Base-by-base conservation (phyloP, 73 alveolate genomes). In the Blepharisma stoltei region DNA sequence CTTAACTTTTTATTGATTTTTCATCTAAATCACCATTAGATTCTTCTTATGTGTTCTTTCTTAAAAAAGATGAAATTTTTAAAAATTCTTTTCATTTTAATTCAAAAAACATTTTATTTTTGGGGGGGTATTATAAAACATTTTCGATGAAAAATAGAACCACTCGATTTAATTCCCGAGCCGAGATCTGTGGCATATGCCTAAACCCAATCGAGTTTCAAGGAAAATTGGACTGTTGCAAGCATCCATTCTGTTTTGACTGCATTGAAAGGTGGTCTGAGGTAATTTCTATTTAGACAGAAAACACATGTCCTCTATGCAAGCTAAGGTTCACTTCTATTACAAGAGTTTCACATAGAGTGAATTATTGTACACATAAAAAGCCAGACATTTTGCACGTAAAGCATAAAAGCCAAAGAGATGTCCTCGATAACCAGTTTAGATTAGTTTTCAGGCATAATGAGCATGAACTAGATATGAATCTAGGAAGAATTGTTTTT, bases 261-360 rank as follows among this genome's bases (percentile, higher is more conserved):
- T 60, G 73, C 23, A 60, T 60, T 9, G 18, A 60, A n/a, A 14
- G 23, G 18, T 60, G 73, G 73, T 14, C 73, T 18, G 45, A 14
- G 23, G 73, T 60, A 60, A 60, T 60, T n/a, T 18, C 45, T 60
- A 60, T 14, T 14, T 25, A 60, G 73, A 60, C 45, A 20, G 73
- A 60, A 60, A 60, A 60, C 45, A 60, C 73, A 8, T 60, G 73
- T 25, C 73, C 73, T 60, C 38, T 60, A 14, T 60, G 73, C 23
- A 60, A 60, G 23, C n/a, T 25, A 4, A 60, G 73, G 4, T 60
- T 60, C 73, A 20, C 11, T 18, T 14, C 14, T 14, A 60, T 60
- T 38, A 60, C 73, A n/a, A 60, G 23, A 60, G 73, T 60, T 25
- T 38, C 38, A 25, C 38, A 60, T 9, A 60, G 73, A 60, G 65